A percentile compares a stretch with the other conserved stretches of the same genome.
Conservation (phyloP, 2,329 filamentous ascomycete species). For the Dactylellina drechsleri region DNA sequence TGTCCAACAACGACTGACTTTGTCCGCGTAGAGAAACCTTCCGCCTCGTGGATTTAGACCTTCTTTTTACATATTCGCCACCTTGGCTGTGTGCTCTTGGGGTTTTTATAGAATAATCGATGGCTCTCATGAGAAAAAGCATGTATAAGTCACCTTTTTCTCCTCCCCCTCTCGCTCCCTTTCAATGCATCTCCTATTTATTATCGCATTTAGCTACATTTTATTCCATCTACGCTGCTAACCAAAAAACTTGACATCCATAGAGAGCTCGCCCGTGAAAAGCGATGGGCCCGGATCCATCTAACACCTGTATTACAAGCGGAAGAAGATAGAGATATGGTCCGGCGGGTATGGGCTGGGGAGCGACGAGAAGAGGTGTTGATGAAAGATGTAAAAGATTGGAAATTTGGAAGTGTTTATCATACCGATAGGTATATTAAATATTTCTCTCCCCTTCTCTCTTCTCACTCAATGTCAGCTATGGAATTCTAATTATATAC, state of each 20-base stretch:
- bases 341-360: conserved; percentile 85
- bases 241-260: neutral
- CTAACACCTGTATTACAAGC: conserved; percentile 93
- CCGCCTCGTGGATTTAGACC: conserved; percentile 91
- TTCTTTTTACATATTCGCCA: conserved; percentile 77
- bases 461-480: conserved; percentile 15
- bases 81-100: conserved; percentile 82
- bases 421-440: conserved; percentile 81
- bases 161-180: neutral
- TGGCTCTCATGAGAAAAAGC: conserved; percentile 93
- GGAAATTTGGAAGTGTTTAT: conserved; percentile 73
- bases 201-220: neutral
- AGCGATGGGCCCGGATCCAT: conserved; percentile 97
- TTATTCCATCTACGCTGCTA: neutral
- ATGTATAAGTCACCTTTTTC: conserved; percentile 61
- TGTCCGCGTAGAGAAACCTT: conserved; percentile 78
- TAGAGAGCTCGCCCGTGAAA: conserved; percentile 93
- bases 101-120: conserved; percentile 87
- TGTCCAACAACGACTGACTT: conserved; percentile 10
- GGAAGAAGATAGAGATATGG: conserved; percentile 95
- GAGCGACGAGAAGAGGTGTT: conserved; percentile 90
- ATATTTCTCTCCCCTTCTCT: neutral
- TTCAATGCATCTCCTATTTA: neutral
- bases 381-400: conserved; percentile 76
- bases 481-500: neutral